Conservation (phyloP, 202 grass and related monocot genomes). For the Digitaria exilis region DNA sequence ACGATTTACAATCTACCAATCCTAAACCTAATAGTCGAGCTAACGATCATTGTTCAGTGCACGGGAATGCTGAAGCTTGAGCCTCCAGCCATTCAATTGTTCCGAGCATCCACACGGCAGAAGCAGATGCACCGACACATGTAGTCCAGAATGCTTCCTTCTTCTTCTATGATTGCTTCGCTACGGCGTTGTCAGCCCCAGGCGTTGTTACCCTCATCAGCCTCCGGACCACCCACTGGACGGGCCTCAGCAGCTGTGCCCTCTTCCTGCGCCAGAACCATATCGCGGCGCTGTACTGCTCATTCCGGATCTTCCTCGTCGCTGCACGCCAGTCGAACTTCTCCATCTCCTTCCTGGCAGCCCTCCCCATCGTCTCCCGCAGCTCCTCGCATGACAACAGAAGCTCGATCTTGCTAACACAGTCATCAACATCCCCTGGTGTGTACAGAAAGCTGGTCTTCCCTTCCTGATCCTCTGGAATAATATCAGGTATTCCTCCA, state of each 20-base stretch:
- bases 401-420: conserved; percentile 67
- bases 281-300: conserved; percentile 21
- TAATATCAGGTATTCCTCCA: conserved; percentile 23
- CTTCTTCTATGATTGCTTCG: background rate
- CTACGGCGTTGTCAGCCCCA: background rate
- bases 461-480: conserved; percentile 20
- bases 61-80: background rate
- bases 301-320: conserved; percentile 14
- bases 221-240: background rate
- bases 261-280: conserved; percentile 25
- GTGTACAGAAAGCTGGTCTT: conserved; percentile 45
- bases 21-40: background rate
- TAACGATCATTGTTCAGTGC: background rate
- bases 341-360: conserved; percentile 30
- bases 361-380: conserved; percentile 4
- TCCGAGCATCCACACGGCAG: background rate
- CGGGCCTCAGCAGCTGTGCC: background rate
- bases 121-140: background rate
- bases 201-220: background rate
- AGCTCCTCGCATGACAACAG: conserved; percentile 39
- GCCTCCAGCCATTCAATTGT: background rate
- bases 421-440: conserved; percentile 34
- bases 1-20: background rate
- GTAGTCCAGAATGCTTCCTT: background rate
- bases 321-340: conserved; percentile 18